A percentile compares a stretch with the other conserved stretches of the same genome.
Conservation (phyloP, 1,139 yeast genomes). For the Nakaseomyces sp. region DNA sequence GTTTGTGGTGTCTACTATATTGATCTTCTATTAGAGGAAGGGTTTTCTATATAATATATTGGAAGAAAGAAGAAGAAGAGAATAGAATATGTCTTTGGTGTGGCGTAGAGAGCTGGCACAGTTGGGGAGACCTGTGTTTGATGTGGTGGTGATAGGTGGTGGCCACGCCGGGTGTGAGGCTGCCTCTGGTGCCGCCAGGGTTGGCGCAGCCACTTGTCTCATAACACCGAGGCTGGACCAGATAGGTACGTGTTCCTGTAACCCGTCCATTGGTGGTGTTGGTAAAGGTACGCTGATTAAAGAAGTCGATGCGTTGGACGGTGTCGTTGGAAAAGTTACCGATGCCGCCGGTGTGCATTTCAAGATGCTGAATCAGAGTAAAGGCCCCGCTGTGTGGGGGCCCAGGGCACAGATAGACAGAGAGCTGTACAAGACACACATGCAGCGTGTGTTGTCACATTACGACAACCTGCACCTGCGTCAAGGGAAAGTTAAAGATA, state of each 20-base stretch:
- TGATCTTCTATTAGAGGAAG: too few species aligned
- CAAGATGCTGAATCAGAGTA: conserved; percentile 73
- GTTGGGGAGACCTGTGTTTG: too few species aligned
- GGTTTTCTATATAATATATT: too few species aligned
- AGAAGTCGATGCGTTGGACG: conserved; percentile 95
- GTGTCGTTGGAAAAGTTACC: conserved; percentile 74
- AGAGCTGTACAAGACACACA: conserved; percentile 62
- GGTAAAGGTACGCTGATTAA: conserved; percentile 90
- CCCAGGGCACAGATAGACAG: conserved; percentile 96
- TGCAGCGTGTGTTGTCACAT: conserved; percentile 57
- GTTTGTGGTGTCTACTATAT: too few species aligned
- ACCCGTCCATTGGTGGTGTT: conserved; percentile 97
- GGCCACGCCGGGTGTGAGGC: conserved; percentile 99
- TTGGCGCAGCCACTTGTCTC: conserved; percentile 64
- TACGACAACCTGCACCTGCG: conserved; percentile 43
- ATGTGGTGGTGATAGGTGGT: conserved; percentile 89
- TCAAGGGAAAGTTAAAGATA: conserved; percentile 80
- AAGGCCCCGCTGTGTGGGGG: conserved; percentile 98
- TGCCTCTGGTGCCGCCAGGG: conserved; percentile 82
- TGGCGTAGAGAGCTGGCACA: too few species aligned
- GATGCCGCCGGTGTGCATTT: conserved; percentile 92
- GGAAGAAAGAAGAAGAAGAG: too few species aligned
- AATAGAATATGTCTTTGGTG: too few species aligned
- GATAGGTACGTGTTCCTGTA: conserved; percentile 92
- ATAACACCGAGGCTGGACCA: conserved; percentile 68